These are phyloP conservation scores for Leccinum longicurvipes DNA, from an alignment of 768 basidiomycete species.

Conservation along the genomic window DNA sequence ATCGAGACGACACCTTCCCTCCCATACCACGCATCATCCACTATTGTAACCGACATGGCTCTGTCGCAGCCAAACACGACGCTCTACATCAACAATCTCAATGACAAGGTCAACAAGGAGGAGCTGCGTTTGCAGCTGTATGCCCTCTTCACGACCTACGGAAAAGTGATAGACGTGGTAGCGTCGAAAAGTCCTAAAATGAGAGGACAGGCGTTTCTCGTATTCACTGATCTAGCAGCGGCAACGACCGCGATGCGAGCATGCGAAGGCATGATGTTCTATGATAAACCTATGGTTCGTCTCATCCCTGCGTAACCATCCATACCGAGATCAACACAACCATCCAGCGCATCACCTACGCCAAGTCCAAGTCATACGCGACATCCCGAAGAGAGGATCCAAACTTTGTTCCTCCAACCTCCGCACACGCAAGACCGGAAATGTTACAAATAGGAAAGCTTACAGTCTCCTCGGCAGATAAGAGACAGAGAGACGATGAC, in stretches of 20 bases:
- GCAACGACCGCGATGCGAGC: slow-evolving; percentile 92
- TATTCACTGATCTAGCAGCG: slow-evolving; percentile 86
- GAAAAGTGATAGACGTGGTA: slow-evolving; percentile 89
- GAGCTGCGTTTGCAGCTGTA: slow-evolving; percentile 82
- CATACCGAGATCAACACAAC: slow-evolving; percentile 10
- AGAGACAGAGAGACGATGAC: slow-evolving; percentile 66
- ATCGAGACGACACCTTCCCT: slow-evolving; percentile 4
- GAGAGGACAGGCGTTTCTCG: slow-evolving; percentile 94
- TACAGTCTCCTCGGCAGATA: slow-evolving; percentile 43
- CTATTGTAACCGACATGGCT: slow-evolving; percentile 35
- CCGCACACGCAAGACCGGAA: slow-evolving; percentile 55
- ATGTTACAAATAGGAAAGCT: slow-evolving; percentile 38
- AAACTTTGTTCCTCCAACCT: slow-evolving; percentile 69
- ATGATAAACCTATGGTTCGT: slow-evolving; percentile 87
- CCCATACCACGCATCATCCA: neutral
- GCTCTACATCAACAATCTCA: slow-evolving; percentile 90
- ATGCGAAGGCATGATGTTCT: slow-evolving; percentile 90
- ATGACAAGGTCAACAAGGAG: slow-evolving; percentile 88
- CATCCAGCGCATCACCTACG: slow-evolving; percentile 82
- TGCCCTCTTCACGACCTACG: slow-evolving; percentile 90
- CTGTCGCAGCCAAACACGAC: slow-evolving; percentile 78
- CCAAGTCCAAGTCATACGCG: slow-evolving; percentile 85
- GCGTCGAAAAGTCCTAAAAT: slow-evolving; percentile 83
- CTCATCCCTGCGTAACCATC: slow-evolving; percentile 2
- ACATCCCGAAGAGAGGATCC: slow-evolving; percentile 78